phyloP scores from a whole-genome alignment of 208 protist species.

The Trichomonas vaginalis region DNA sequence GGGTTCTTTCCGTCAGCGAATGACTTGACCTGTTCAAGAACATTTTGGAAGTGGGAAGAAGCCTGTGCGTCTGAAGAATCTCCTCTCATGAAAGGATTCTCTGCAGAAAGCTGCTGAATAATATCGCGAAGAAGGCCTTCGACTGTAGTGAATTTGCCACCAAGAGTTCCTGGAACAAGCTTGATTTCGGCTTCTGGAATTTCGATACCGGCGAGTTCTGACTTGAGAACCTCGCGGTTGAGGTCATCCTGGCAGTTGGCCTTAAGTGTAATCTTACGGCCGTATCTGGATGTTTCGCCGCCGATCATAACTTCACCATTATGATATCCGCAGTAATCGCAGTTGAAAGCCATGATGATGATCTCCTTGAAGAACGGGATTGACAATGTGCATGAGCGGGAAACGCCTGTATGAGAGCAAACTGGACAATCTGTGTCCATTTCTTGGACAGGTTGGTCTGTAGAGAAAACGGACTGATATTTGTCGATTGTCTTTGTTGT shows the following conservation, averaged over 20 bases:
- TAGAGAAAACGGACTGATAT: neutral
- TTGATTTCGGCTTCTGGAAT: neutral
- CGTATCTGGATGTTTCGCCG: neutral
- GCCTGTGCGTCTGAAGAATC: neutral
- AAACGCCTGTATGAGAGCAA: neutral
- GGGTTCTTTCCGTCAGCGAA: neutral
- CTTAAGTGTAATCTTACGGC: neutral
- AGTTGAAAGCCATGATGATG: slow-evolving; percentile 2
- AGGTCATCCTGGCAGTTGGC: neutral
- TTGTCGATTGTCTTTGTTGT: neutral
- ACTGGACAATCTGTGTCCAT: neutral
- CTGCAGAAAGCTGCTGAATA: neutral
- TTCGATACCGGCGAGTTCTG: neutral
- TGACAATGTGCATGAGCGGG: neutral
- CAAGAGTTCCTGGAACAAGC: neutral
- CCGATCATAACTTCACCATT: slow-evolving; percentile 8
- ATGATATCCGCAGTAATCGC: neutral
- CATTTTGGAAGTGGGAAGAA: neutral
- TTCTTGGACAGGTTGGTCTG: neutral
- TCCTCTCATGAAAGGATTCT: neutral
- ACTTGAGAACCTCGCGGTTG: neutral
- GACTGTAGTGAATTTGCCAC: slow-evolving; percentile 5
- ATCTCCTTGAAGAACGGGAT: slow-evolving; percentile 16
- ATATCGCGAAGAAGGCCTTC: neutral
- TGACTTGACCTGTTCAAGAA: neutral